Evolutionary conservation across 2,329 filamentous ascomycete species (phyloP), one percentile per base, ranked within the genome.

Genomic region (Fusarium stilboides): DNA sequence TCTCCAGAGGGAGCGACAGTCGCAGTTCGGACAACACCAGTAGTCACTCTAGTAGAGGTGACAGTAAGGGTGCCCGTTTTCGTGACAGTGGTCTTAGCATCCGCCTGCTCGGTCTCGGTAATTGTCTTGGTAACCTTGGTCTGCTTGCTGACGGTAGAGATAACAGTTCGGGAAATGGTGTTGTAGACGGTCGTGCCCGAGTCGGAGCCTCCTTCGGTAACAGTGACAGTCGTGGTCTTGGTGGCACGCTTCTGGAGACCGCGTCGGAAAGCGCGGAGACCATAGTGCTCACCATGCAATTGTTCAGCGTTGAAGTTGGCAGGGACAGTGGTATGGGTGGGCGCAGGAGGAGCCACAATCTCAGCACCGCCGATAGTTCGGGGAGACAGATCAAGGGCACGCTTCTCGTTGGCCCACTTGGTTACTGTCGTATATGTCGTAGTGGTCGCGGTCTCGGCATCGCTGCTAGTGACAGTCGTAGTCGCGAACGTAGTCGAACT

Each of bases 1-100:
- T 64, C 71, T 62, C 73, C 74, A 2, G 74, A 75, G 17, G 75
- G 69, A 10, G 66, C 62, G 54, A 69, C 68, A 13, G 76, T 78
- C 15, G 59, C 61, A 10, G 80, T 77, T 34, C 72, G 59, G 13
- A 77, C 65, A 19, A 75, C 68, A 45, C 75, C 77, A 22, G 77
- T 78, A 22, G 73, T 73, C 24, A 80, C 76, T 34, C 62, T 54
- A 9, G 78, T 80, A 24, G 79, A 76, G 33, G 77, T 80, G 37
- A 80, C 70, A 33, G 75, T 74, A 34, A 79, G 71, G 19, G 77
- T 81, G 67, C 78, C 79, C n/a, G 80, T 81, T 22, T 73, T 63
- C 26, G 80, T 82, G 24, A 77, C 43, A 8, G 81, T 83, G 43
- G 79, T 78, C 60, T 73, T 77, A 57, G 81, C 81, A 64, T 78